Conservation (phyloP, 2,329 filamentous ascomycete species). For the Thelonectria discophora region DNA sequence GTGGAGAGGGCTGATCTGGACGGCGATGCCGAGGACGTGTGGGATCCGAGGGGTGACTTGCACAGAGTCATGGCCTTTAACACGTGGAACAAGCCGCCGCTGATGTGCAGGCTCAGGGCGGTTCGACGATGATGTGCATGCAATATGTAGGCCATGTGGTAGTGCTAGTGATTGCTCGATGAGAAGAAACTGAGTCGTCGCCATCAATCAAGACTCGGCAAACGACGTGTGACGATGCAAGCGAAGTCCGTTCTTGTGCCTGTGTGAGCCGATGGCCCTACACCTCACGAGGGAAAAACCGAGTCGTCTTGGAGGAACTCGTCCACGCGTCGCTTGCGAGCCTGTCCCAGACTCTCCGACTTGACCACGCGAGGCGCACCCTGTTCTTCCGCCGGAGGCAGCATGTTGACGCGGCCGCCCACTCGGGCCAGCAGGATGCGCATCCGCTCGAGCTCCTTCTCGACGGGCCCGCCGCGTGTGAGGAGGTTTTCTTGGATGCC, state of each 20-base stretch:
- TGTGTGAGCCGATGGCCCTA: not conserved
- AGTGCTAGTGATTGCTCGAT: not conserved
- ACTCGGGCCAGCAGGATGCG: conserved; percentile 69
- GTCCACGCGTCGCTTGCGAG: conserved; percentile 40
- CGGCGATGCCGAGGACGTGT: conserved; percentile 34
- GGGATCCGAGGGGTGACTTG: conserved; percentile 41
- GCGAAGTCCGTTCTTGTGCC: not conserved
- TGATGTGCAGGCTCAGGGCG: conserved; percentile 35
- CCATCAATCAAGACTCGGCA: not conserved
- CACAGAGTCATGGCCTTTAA: conserved; percentile 35
- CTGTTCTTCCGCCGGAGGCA: conserved; percentile 24
- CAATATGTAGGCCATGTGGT: not conserved
- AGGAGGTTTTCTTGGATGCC: conserved; percentile 72
- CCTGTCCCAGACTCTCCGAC: conserved; percentile 22
- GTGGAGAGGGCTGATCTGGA: conserved; percentile 41
- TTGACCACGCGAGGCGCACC: conserved; percentile 18
- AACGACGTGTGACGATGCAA: not conserved
- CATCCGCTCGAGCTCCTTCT: conserved; percentile 73
- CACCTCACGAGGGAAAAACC: conserved; percentile 37
- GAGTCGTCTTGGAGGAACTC: conserved; percentile 39
- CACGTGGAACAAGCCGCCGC: conserved; percentile 42
- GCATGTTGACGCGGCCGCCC: conserved; percentile 57
- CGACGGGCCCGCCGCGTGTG: conserved; percentile 70
- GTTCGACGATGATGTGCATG: conserved; percentile 8
- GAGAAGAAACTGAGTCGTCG: not conserved